Evolutionary conservation across 2,329 filamentous ascomycete genomes (phyloP), one percentile per base, ranked within the genome.

Genomic region (Fusarium cyanostomum): DNA sequence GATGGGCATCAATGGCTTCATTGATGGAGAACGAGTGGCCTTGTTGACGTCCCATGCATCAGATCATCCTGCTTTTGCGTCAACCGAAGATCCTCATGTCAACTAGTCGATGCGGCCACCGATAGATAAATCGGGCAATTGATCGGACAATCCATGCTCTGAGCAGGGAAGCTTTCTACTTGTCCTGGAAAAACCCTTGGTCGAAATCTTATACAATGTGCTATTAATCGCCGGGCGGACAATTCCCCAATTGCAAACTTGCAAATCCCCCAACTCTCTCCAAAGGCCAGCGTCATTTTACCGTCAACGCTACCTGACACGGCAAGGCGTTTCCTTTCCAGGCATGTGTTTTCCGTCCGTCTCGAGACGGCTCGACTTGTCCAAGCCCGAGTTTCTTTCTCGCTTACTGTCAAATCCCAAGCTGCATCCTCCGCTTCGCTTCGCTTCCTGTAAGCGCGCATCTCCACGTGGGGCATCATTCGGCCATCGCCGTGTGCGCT

Each of bases 401-500:
- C 50, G 31, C 30, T 8, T 37, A 7, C 30, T 63, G 53, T 41
- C 54, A 62, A 53, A 42, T 34, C 50, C 61, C 48, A 21, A 50
- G 43, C 24, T 49, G 49, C 52, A 60, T 59, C 53, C 54, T 52
- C 45, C 50, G 34, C 44, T 35, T 62, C 59, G 44, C 54, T 66
- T 54, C 52, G 34, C 54, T 58, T 59, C 53, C 50, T 57, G 59
- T 66, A 69, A 70, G 68, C 66, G 58, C 59, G 58, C 50, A 62
- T 62, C 64, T 59, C 68, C 68, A 70, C 68, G 66, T 71, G 68
- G 67, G 64, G 60, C 64, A 35, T 52, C 57, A 52, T 58, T 65
- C 68, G 68, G 68, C 53, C 66, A 62, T 69, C 59, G 42, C 68
- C 68, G 68, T 69, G 35, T 46, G 59, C 52, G 35, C 37, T 55